Percentiles rank a stretch among this genome's conserved stretches.
These are phyloP conservation scores for Cryptosporidium sp. DNA, from an alignment of 169 alveolate species.

Conservation along the genomic window DNA sequence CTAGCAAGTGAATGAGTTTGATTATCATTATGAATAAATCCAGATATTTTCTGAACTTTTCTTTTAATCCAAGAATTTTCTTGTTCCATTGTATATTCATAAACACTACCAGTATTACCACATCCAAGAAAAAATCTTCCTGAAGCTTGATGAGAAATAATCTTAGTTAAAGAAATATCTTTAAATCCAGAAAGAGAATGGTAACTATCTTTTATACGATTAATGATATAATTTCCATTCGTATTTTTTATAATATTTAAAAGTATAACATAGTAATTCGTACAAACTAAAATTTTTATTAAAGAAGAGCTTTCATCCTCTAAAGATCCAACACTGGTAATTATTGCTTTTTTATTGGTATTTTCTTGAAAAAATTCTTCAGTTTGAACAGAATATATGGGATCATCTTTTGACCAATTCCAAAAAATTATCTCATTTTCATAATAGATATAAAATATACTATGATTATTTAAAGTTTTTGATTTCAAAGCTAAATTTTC, in stretches of 20 bases:
- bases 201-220: conserved; percentile 45
- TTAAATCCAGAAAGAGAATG: conserved; percentile 29
- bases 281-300: conserved; percentile 27
- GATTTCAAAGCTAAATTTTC: background rate
- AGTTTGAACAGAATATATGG: conserved; percentile 54
- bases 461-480: conserved; percentile 17
- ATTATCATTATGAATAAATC: background rate
- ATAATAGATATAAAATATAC: conserved; percentile 46
- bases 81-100: conserved; percentile 46
- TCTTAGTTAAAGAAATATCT: background rate
- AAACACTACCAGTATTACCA: conserved; percentile 46
- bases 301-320: conserved; percentile 10
- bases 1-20: background rate
- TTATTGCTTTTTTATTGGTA: conserved; percentile 22
- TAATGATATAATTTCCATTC: conserved; percentile 51
- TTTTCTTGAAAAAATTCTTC: conserved; percentile 56
- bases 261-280: conserved; percentile 17
- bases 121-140: conserved; percentile 65
- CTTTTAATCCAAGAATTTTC: conserved; percentile 38
- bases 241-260: conserved; percentile 12
- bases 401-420: conserved; percentile 73
- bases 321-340: conserved; percentile 36
- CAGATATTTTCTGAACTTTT: background rate
- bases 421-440: conserved; percentile 48
- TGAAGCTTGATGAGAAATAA: conserved; percentile 44